Percentiles rank a stretch among this genome's conserved stretches.
Conservation (phyloP, 208 protist species). For the Leishmania turanica region DNA sequence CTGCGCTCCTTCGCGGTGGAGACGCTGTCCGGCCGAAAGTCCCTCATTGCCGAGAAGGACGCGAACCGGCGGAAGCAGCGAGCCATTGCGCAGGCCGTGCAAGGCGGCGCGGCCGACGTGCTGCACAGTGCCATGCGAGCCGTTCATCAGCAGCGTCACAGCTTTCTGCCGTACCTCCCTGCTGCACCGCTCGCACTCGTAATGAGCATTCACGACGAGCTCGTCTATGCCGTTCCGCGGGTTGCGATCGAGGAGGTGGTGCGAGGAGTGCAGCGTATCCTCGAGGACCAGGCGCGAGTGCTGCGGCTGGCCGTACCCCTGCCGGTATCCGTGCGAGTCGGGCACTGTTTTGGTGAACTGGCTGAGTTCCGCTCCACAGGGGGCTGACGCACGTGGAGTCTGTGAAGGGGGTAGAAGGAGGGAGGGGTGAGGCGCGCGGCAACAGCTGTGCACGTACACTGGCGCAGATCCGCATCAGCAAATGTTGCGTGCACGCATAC, state of each 20-base stretch:
- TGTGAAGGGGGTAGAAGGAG: background rate
- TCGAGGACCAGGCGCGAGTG: slow-evolving; percentile 45
- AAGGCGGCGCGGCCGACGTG: slow-evolving; percentile 86
- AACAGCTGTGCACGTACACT: background rate
- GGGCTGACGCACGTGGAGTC: background rate
- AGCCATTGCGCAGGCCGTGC: slow-evolving; percentile 73
- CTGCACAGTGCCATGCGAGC: slow-evolving; percentile 80
- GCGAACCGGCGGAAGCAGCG: slow-evolving; percentile 63
- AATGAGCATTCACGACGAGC: slow-evolving; percentile 83
- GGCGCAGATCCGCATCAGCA: background rate
- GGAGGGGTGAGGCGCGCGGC: background rate
- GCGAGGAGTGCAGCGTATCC: slow-evolving; percentile 45
- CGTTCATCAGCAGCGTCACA: slow-evolving; percentile 64
- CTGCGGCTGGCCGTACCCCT: slow-evolving; percentile 61
- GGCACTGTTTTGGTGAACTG: slow-evolving; percentile 55
- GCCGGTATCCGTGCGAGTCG: slow-evolving; percentile 58
- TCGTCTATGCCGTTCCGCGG: slow-evolving; percentile 71
- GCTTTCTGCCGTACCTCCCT: slow-evolving; percentile 56
- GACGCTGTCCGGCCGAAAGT: slow-evolving; percentile 53
- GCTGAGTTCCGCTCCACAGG: slow-evolving; percentile 4
- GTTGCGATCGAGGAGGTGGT: slow-evolving; percentile 39
- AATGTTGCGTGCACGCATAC: background rate
- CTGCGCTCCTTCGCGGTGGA: slow-evolving; percentile 36
- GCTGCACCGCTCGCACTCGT: slow-evolving; percentile 59
- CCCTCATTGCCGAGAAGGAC: slow-evolving; percentile 44